Percentiles rank a stretch among this genome's conserved stretches.
Conservation (phyloP, 2,329 filamentous ascomycete genomes). For the Colletotrichum incanum region DNA sequence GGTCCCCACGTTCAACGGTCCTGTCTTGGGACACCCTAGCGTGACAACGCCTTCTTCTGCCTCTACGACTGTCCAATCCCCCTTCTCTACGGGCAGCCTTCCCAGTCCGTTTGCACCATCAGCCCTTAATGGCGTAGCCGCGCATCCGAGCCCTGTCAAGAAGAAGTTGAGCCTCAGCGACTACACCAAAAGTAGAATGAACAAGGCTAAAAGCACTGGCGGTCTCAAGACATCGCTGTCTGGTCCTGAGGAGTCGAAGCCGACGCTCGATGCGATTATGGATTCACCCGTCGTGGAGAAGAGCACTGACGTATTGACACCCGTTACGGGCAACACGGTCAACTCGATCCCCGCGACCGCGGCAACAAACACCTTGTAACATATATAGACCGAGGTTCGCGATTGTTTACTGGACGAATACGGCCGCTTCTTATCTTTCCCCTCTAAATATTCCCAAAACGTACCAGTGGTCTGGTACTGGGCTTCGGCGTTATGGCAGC, state of each 20-base stretch:
- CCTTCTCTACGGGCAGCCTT: slow-evolving; percentile 60
- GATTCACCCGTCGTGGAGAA: slow-evolving; percentile 55
- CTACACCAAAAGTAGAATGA: slow-evolving; percentile 73
- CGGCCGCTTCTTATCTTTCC: slow-evolving; percentile 13
- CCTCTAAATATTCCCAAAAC: slow-evolving; percentile 27
- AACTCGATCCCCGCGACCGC: slow-evolving; percentile 31
- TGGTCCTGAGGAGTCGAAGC: slow-evolving; percentile 58
- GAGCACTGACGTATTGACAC: slow-evolving; percentile 44
- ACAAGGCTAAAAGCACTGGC: slow-evolving; percentile 57
- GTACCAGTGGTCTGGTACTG: slow-evolving; percentile 18
- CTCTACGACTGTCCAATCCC: slow-evolving; percentile 64
- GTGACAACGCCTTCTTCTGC: slow-evolving; percentile 65
- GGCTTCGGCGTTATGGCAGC: slow-evolving; percentile 38
- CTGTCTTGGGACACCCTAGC: slow-evolving; percentile 53
- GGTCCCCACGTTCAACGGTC: slow-evolving; percentile 64
- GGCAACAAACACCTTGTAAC: slow-evolving; percentile 50
- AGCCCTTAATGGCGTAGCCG: slow-evolving; percentile 59
- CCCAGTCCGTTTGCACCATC: slow-evolving; percentile 61
- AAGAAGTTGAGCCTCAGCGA: slow-evolving; percentile 79
- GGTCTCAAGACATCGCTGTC: slow-evolving; percentile 32
- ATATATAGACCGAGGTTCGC: slow-evolving; percentile 47
- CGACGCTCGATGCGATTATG: slow-evolving; percentile 52
- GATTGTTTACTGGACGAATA: slow-evolving; percentile 1
- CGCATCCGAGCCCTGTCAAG: slow-evolving; percentile 73
- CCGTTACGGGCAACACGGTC: slow-evolving; percentile 22